Evolutionary conservation across 257 asterid species (phyloP).

Genomic region (Penstemon barbatus): DNA sequence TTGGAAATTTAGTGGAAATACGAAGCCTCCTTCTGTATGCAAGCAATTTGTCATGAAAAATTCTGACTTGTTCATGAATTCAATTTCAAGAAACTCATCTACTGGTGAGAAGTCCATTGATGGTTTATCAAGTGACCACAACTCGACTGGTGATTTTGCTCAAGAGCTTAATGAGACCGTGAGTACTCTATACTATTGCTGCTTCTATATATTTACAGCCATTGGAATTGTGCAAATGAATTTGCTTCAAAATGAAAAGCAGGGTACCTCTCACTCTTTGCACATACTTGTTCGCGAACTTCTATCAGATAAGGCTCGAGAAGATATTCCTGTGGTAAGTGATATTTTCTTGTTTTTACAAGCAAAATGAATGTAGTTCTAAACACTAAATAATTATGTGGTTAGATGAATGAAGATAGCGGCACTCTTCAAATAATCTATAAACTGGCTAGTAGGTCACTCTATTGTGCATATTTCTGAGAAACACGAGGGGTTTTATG

Average conservation of each 20-base stretch:
- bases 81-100: constrained; percentile 56
- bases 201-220: constrained; percentile 1
- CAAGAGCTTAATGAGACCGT: constrained; percentile 48
- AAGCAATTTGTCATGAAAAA: constrained; percentile 55
- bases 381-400: not conserved
- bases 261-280: constrained; percentile 57
- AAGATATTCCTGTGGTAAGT: constrained; percentile 85
- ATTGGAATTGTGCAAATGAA: constrained; percentile 9
- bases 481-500: constrained; percentile 22
- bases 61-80: constrained; percentile 57
- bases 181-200: constrained; percentile 23
- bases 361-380: not conserved
- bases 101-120: constrained; percentile 48
- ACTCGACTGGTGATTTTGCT: constrained; percentile 34
- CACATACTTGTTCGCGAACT: constrained; percentile 52
- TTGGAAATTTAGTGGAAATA: constrained; percentile 61
- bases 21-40: constrained; percentile 50
- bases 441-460: constrained; percentile 1
- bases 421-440: not conserved
- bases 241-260: constrained; percentile 28
- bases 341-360: constrained; percentile 13
- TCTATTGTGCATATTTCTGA: not conserved
- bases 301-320: constrained; percentile 64
- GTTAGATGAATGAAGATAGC: not conserved
- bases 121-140: constrained; percentile 38